These are phyloP conservation scores for Bombardia bombarda DNA, from an alignment of 495 filamentous ascomycete species.

Conservation along the genomic window DNA sequence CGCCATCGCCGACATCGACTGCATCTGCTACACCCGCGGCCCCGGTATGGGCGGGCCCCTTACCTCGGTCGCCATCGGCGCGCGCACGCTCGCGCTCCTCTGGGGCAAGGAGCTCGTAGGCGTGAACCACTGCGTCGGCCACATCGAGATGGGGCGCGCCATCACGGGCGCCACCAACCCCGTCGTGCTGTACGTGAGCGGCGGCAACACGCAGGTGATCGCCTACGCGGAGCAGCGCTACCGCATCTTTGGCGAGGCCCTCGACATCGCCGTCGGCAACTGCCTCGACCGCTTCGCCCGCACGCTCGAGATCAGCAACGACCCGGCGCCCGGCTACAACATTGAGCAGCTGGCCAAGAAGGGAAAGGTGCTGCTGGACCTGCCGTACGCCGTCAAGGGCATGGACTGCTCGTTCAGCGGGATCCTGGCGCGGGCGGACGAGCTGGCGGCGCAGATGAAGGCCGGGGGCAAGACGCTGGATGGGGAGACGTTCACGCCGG, in stretches of 20 bases:
- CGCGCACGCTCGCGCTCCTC: constrained; percentile 71
- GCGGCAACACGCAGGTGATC: constrained; percentile 97
- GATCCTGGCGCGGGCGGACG: constrained; percentile 75
- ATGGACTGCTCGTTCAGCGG: constrained; percentile 97
- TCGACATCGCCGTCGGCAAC: constrained; percentile 96
- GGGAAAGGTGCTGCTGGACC: constrained; percentile 59
- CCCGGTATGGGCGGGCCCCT: constrained; percentile 96
- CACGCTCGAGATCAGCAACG: constrained; percentile 82
- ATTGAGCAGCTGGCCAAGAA: constrained; percentile 93
- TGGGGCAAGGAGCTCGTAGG: constrained; percentile 85
- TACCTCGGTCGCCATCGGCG: constrained; percentile 79
- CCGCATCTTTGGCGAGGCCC: constrained; percentile 93
- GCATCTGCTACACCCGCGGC: constrained; percentile 91
- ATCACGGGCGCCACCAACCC: constrained; percentile 91
- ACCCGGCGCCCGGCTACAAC: constrained; percentile 94
- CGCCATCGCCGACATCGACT: constrained; percentile 59
- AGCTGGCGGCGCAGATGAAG: constrained; percentile 58
- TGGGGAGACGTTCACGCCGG: constrained; percentile 55
- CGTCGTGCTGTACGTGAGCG: constrained; percentile 91
- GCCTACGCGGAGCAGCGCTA: constrained; percentile 91
- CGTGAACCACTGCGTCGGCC: constrained; percentile 96
- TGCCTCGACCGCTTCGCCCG: constrained; percentile 94
- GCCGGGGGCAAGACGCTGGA: constrained; percentile 34
- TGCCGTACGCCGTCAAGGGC: constrained; percentile 94
- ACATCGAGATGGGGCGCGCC: constrained; percentile 96